Evolutionary conservation across 345 rosid genomes (phyloP).

Genomic region (Hibiscus syriacus): DNA sequence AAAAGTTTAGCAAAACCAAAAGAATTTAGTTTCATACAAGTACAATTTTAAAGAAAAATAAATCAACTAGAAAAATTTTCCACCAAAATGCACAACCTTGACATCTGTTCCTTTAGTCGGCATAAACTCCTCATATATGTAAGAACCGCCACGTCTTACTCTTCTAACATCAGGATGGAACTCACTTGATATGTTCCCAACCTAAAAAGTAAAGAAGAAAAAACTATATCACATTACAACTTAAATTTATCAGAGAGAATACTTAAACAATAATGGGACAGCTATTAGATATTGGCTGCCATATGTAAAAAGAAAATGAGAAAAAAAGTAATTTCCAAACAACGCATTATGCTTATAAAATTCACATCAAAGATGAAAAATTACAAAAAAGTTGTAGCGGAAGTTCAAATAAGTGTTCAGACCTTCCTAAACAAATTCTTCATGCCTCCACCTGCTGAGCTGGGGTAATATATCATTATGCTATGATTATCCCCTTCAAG

Average conservation of each 20-base stretch:
- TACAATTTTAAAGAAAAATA: not conserved
- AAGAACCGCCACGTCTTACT: constrained; percentile 97
- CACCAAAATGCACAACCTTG: constrained; percentile 47
- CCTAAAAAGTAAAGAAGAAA: constrained; percentile 28
- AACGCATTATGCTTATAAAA: not conserved
- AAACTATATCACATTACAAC: not conserved
- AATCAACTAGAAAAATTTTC: not conserved
- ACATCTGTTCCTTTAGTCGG: constrained; percentile 99
- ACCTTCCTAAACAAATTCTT: constrained; percentile 98
- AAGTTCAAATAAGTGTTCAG: constrained; percentile 11
- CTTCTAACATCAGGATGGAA: constrained; percentile 97
- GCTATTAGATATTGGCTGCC: not conserved
- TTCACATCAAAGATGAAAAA: not conserved
- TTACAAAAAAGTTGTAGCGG: not conserved
- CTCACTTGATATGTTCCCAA: constrained; percentile 96
- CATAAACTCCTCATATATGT: constrained; percentile 98
- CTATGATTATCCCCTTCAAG: constrained; percentile 88
- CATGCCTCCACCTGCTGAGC: constrained; percentile 99
- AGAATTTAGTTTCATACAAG: not conserved
- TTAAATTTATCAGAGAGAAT: constrained; percentile 3
- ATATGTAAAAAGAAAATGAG: not conserved
- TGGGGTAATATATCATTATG: constrained; percentile 96
- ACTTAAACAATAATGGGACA: not conserved
- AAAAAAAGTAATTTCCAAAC: constrained; percentile 2
- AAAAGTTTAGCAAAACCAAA: not conserved